Percentiles rank a stretch among this genome's conserved stretches.
Evolutionary conservation across 2,329 filamentous ascomycete species (phyloP).

Genomic region (Epichloe bromicola): DNA sequence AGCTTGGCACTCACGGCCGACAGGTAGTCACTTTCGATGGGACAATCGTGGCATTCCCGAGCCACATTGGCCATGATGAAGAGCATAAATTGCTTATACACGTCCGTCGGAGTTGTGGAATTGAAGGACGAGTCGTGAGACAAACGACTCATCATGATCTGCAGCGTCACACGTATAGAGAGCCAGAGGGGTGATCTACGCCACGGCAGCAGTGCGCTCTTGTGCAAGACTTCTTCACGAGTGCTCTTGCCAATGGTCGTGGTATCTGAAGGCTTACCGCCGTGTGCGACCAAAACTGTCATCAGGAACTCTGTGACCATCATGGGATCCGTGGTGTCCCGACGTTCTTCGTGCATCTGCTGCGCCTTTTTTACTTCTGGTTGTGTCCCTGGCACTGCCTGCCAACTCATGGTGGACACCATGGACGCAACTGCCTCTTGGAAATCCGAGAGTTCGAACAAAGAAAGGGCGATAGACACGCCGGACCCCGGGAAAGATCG

Average conservation of each 20-base stretch:
- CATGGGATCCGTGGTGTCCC: conserved; percentile 34
- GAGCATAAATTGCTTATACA: conserved; percentile 5
- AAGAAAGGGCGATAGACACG: conserved; percentile 9
- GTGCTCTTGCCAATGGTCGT: conserved; percentile 35
- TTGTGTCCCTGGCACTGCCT: conserved; percentile 10
- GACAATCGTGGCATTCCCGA: background rate
- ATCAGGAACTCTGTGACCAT: conserved; percentile 35
- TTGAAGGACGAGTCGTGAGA: conserved; percentile 1
- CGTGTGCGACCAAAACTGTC: conserved; percentile 22
- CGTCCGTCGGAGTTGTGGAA: background rate
- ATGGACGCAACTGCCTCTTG: conserved; percentile 8
- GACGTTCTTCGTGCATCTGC: conserved; percentile 21
- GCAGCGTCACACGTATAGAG: conserved; percentile 37
- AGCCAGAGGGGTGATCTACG: conserved; percentile 41
- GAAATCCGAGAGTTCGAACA: conserved; percentile 8
- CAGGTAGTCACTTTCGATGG: conserved; percentile 13
- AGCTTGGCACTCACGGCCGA: conserved; percentile 30
- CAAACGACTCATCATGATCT: conserved; percentile 15
- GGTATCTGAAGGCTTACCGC: conserved; percentile 18
- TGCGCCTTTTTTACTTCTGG: conserved; percentile 27
- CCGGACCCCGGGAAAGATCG: conserved; percentile 16
- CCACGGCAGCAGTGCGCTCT: conserved; percentile 23
- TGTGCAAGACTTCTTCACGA: conserved; percentile 40
- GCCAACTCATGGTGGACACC: conserved; percentile 15
- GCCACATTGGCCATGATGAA: conserved; percentile 2